Percentiles rank a stretch among this genome's conserved stretches.
phyloP scores from a whole-genome alignment of 495 filamentous ascomycete genomes.

The Penicillium egyptiacum region DNA sequence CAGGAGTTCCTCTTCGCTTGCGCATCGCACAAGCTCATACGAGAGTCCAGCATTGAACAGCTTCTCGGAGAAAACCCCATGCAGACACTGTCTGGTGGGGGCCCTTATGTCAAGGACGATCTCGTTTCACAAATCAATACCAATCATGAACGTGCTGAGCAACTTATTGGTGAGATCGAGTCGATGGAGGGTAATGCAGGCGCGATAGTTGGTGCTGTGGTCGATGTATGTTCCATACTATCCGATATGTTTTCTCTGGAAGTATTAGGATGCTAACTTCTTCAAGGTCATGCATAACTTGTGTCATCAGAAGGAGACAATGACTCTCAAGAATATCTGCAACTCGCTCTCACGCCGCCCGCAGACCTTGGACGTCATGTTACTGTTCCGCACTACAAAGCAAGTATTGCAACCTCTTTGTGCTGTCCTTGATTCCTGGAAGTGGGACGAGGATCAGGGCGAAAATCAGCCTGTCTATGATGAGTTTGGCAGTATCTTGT shows the following conservation, averaged over 20 bases:
- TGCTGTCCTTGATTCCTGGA: slow-evolving; percentile 82
- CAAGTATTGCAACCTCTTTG: slow-evolving; percentile 82
- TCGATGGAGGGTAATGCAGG: slow-evolving; percentile 95
- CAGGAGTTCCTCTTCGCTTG: slow-evolving; percentile 94
- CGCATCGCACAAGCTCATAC: slow-evolving; percentile 78
- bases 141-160: slow-evolving; percentile 69
- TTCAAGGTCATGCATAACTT: slow-evolving; percentile 70
- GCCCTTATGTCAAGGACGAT: slow-evolving; percentile 72
- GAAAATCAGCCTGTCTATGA: slow-evolving; percentile 97
- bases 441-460: slow-evolving; percentile 87
- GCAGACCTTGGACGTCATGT: slow-evolving; percentile 75
- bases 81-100: slow-evolving; percentile 71
- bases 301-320: slow-evolving; percentile 82
- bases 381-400: slow-evolving; percentile 77
- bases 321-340: slow-evolving; percentile 85
- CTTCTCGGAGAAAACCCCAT: slow-evolving; percentile 85
- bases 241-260: not conserved
- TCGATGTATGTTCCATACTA: slow-evolving; percentile 57
- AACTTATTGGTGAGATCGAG: slow-evolving; percentile 76
- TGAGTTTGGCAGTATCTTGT: slow-evolving; percentile 86
- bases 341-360: slow-evolving; percentile 76
- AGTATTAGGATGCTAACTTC: slow-evolving; percentile 14
- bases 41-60: slow-evolving; percentile 71
- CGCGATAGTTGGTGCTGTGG: slow-evolving; percentile 78
- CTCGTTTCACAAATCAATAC: slow-evolving; percentile 71